Evolutionary conservation across 163 green algal species (phyloP).

Genomic region (Chloroidium sp.): DNA sequence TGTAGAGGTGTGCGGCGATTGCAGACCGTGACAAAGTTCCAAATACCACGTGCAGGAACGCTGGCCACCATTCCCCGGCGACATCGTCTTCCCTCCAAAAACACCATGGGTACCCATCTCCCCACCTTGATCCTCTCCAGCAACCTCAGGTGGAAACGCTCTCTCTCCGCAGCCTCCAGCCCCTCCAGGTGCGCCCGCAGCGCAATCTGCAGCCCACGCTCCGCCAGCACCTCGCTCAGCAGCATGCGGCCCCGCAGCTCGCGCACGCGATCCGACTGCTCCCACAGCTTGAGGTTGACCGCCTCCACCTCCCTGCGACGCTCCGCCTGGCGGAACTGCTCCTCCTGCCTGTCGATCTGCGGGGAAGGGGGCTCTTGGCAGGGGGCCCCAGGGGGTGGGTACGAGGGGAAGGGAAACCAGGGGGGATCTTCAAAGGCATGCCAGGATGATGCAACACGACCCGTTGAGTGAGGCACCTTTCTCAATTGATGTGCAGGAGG

Average conservation of each 20-base stretch:
- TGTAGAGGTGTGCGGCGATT: too few relatives aligned
- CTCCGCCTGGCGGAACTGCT: background rate
- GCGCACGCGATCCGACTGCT: background rate
- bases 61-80: too few relatives aligned
- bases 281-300: background rate
- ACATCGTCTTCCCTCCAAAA: too few relatives aligned
- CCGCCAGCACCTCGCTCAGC: conserved; percentile 1
- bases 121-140: background rate
- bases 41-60: too few relatives aligned
- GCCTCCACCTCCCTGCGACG: background rate
- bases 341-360: conserved; percentile 1
- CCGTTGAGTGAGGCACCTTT: too few relatives aligned
- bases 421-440: too few relatives aligned
- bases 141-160: background rate
- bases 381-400: too few relatives aligned
- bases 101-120: background rate
- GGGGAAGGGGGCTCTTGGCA: background rate
- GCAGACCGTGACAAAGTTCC: too few relatives aligned
- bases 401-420: too few relatives aligned
- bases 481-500: too few relatives aligned
- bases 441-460: too few relatives aligned
- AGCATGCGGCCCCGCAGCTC: background rate
- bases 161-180: background rate
- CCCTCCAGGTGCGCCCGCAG: background rate
- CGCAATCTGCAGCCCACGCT: background rate